Percentiles rank a stretch among this genome's conserved stretches.
These are phyloP conservation scores for Schizonepeta tenuifolia DNA, from an alignment of 257 asterid species.

Conservation along the genomic window DNA sequence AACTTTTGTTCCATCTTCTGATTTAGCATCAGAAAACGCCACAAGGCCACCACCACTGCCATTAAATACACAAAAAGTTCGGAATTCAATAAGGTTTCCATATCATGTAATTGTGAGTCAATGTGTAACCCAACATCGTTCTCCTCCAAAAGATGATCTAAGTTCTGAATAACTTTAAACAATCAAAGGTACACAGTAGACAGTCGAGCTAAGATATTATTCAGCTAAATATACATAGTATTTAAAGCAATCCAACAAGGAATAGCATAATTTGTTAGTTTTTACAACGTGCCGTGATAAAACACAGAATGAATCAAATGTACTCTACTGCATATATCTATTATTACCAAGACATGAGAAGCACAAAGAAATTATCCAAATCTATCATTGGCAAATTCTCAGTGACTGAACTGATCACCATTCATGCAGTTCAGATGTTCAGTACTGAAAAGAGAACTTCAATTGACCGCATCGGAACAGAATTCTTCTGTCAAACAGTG, in stretches of 20 bases:
- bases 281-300: neutral
- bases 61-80: slow-evolving; percentile 15
- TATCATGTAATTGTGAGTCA: slow-evolving; percentile 13
- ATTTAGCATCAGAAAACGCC: slow-evolving; percentile 75
- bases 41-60: slow-evolving; percentile 84
- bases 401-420: slow-evolving; percentile 9
- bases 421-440: slow-evolving; percentile 25
- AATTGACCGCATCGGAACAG: neutral
- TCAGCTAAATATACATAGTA: neutral
- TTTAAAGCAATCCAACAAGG: neutral
- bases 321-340: neutral
- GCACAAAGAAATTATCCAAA: neutral
- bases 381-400: neutral
- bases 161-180: neutral
- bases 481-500: neutral
- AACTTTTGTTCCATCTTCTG: slow-evolving; percentile 42
- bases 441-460: neutral
- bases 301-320: neutral
- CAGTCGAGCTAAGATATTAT: slow-evolving; percentile 5
- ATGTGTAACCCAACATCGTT: neutral
- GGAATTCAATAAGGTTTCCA: neutral
- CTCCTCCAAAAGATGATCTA: neutral
- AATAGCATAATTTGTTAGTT: neutral
- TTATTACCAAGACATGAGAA: too few species aligned
- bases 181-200: neutral